Evolutionary conservation across 2,329 filamentous ascomycete species (phyloP).

Genomic region (Myotisia sp.): DNA sequence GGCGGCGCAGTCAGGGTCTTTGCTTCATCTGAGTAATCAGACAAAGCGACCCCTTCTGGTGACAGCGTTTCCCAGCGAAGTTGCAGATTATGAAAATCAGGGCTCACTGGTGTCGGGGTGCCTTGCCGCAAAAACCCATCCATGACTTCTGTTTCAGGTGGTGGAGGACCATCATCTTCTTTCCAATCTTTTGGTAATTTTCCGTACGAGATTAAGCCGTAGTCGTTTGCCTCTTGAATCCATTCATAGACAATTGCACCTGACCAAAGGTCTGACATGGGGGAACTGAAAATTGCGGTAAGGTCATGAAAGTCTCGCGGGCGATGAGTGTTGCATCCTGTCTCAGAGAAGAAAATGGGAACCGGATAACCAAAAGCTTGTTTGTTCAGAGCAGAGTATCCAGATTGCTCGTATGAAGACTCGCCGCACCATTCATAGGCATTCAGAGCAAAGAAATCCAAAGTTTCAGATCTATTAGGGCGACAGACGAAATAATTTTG

Average conservation of each 20-base stretch:
- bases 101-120: conserved; percentile 55
- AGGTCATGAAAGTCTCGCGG: conserved; percentile 46
- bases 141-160: conserved; percentile 38
- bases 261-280: conserved; percentile 59
- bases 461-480: conserved; percentile 47
- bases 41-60: conserved; percentile 53
- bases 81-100: conserved; percentile 68
- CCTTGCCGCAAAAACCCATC: conserved; percentile 59
- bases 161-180: conserved; percentile 16
- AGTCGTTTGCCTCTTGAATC: conserved; percentile 72
- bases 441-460: conserved; percentile 79
- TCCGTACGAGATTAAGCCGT: conserved; percentile 68
- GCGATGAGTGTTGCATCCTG: conserved; percentile 53
- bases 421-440: conserved; percentile 67
- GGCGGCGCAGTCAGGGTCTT: conserved; percentile 46
- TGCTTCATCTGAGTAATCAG: conserved; percentile 52
- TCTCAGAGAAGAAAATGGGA: conserved; percentile 85
- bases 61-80: conserved; percentile 58
- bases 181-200: conserved; percentile 36
- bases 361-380: conserved; percentile 58
- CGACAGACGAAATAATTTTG: conserved; percentile 69
- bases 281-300: conserved; percentile 55
- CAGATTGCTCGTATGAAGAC: conserved; percentile 44
- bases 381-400: conserved; percentile 54
- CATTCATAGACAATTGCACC: conserved; percentile 81